Conservation (phyloP, 2,329 filamentous ascomycete genomes). For the Byssothecium circinans region DNA sequence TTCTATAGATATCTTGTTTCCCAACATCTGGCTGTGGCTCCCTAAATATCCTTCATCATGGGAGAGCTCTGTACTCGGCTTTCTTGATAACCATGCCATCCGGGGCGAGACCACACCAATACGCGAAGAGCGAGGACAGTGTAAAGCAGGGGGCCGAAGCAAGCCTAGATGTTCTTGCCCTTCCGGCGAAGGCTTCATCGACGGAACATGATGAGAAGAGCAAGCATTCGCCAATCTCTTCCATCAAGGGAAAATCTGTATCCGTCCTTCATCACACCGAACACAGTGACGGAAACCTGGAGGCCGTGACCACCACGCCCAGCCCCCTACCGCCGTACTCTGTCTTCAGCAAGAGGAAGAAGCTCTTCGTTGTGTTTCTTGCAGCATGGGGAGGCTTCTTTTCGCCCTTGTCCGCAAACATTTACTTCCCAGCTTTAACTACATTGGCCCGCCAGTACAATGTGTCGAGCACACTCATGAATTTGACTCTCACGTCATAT, state of each 20-base stretch:
- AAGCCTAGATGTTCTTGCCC: no score
- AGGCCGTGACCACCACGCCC: conserved; percentile 14
- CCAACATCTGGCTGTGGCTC: background rate
- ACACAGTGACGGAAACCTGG: conserved; percentile 11
- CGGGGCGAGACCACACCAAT: background rate
- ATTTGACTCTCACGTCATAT: conserved; percentile 54
- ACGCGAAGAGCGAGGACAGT: background rate
- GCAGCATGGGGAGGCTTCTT: conserved; percentile 54
- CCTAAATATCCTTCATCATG: background rate
- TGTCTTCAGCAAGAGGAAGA: conserved; percentile 20
- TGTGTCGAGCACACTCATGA: conserved; percentile 48
- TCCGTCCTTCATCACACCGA: conserved; percentile 7
- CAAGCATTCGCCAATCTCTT: background rate
- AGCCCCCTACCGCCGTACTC: conserved; percentile 20
- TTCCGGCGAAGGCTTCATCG: background rate
- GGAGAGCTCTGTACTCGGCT: background rate
- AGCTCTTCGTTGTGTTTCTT: conserved; percentile 46
- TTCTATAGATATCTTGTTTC: background rate
- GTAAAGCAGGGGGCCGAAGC: background rate
- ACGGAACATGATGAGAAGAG: background rate
- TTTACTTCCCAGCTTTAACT: conserved; percentile 36
- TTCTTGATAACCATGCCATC: background rate
- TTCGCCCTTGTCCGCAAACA: conserved; percentile 46
- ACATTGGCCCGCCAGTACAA: conserved; percentile 37
- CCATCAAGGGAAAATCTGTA: background rate